Evolutionary conservation across 2,329 filamentous ascomycete genomes (phyloP), one percentile per base, ranked within the genome.

Genomic region (Pseudocercospora macadamiae): DNA sequence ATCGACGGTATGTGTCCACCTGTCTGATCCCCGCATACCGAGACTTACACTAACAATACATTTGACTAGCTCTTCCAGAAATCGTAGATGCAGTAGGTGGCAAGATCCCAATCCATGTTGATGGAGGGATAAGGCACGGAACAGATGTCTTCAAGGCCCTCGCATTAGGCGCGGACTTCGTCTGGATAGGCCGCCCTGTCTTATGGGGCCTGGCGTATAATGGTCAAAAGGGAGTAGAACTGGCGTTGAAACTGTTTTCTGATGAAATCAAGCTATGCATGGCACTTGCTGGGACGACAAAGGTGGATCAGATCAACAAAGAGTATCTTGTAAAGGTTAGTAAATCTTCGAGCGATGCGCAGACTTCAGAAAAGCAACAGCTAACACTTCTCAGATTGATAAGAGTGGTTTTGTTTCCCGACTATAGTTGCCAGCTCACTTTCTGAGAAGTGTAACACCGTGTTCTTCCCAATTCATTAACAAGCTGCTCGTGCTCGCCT

Each of bases 61-160:
- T n/a, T n/a, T n/a, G n/a, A n/a, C n/a, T n/a, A n/a, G n/a, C 73
- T 8, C 67, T 80, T 9, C 71, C 71, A 0, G 75, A 77, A 49
- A 75, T 75, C 48, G 76, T 72, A 0, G 66, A 67, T 2, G 75
- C 73, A 4, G 75, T 74, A 1, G 64, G 70, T 2, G 78, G 80
- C 16, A 79, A 78, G 58, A 75, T 87, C n/a, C 81, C 82, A 0
- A 77, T 89, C 18, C 79, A 88, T 42, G 82, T 89, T 14, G 87
- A 89, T 65, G 81, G 78, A 9, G 83, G 84, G 0, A 80, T 86
- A 28, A 68, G 83, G 36, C 78, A 79, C 12, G 84, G 82, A 0
- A 81, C 78, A 0, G 83, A 86, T 67, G 76, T 85, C 9, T 81
- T 86, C 72, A 86, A 86, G 68, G 83, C 83, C 1, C 69, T 84